Percentiles rank a stretch among this genome's conserved stretches.
phyloP scores from a whole-genome alignment of 768 basidiomycete genomes.

The Fistulinella prunicolor region DNA sequence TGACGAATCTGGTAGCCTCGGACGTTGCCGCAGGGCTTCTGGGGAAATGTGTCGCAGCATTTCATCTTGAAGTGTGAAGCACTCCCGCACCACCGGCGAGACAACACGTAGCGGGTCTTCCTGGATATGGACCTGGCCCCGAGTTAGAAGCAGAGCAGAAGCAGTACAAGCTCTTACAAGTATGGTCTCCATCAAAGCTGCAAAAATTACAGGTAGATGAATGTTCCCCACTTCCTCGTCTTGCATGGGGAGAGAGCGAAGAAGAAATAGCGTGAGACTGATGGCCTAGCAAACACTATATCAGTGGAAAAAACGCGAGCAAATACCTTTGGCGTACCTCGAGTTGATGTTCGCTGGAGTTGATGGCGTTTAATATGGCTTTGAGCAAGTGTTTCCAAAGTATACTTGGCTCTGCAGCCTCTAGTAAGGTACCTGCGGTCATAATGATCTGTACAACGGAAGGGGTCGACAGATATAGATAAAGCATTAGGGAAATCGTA shows the following conservation, averaged over 20 bases:
- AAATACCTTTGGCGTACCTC: conserved; percentile 43
- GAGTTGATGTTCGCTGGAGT: conserved; percentile 36
- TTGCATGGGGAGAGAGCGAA: conserved; percentile 68
- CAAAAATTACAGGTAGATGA: conserved; percentile 78
- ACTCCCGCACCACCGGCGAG: conserved; percentile 38
- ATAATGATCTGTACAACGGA: conserved; percentile 52
- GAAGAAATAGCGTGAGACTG: conserved; percentile 65
- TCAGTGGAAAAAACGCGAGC: conserved; percentile 4
- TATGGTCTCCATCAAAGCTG: conserved; percentile 61
- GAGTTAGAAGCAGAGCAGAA: conserved; percentile 1
- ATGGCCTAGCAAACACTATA: conserved; percentile 47
- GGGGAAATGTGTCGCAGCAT: conserved; percentile 51
- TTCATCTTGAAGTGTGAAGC: conserved; percentile 50
- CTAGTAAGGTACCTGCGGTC: conserved; percentile 86
- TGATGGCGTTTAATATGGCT: conserved; percentile 54
- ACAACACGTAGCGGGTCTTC: conserved; percentile 35
- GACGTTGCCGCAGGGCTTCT: conserved; percentile 48
- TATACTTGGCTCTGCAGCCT: conserved; percentile 86
- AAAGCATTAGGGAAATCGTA: conserved; percentile 30
- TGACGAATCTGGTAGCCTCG: conserved; percentile 41
- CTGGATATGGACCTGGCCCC: conserved; percentile 36
- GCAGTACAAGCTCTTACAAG: conserved; percentile 43
- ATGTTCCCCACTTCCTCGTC: conserved; percentile 85
- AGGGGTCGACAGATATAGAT: background rate
- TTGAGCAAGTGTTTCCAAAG: conserved; percentile 78